phyloP scores from a whole-genome alignment of 176 grass and related monocot genomes.

The Avena insularis region DNA sequence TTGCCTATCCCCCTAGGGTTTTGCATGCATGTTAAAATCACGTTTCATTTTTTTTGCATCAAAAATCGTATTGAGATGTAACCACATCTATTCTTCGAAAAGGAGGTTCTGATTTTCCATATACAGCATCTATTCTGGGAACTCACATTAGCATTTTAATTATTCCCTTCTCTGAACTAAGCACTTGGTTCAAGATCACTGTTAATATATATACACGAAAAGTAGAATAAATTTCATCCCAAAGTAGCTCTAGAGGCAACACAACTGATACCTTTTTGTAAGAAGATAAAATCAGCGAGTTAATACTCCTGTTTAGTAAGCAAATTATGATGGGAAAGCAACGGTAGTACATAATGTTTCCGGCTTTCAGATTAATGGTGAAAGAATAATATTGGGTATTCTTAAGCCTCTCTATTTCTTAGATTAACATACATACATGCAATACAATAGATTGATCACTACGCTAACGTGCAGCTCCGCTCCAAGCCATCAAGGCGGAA shows the following conservation, averaged over 20 bases:
- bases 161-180: background rate
- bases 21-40: background rate
- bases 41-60: background rate
- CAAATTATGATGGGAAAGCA: background rate
- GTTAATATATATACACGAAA: background rate
- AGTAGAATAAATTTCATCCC: background rate
- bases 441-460: conserved; percentile 11
- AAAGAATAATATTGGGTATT: background rate
- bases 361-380: background rate
- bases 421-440: background rate
- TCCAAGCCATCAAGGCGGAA: background rate
- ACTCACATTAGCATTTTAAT: background rate
- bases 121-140: background rate
- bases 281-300: background rate
- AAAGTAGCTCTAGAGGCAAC: background rate
- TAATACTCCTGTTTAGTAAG: conserved; percentile 2
- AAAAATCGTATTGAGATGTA: background rate
- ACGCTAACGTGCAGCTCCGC: background rate
- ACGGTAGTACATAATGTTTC: background rate
- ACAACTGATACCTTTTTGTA: background rate
- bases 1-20: background rate
- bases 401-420: background rate
- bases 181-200: background rate
- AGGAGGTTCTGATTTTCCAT: background rate
- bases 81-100: background rate